These are phyloP conservation scores for Metschnikowia continentalis DNA, from an alignment of 805 yeast species.

Conservation along the genomic window DNA sequence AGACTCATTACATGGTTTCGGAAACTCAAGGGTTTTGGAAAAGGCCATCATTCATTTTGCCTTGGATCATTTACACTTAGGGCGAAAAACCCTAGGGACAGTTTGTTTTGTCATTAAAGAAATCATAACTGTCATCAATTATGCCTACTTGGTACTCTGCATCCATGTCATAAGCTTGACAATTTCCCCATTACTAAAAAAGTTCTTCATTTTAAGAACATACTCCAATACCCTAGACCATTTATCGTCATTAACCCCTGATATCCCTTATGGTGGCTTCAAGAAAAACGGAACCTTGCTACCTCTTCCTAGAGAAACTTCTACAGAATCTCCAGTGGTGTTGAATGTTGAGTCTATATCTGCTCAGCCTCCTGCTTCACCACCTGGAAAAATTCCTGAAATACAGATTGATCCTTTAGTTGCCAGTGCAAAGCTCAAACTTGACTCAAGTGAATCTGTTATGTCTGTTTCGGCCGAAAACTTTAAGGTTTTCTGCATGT, in stretches of 20 bases:
- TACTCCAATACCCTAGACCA: constrained; percentile 22
- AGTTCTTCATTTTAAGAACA: constrained; percentile 16
- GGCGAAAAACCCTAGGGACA: constrained; percentile 3
- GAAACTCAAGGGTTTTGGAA: background rate
- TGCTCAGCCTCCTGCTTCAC: background rate
- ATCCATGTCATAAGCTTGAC: constrained; percentile 25
- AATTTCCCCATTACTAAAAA: constrained; percentile 16
- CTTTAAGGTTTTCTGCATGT: constrained; percentile 25
- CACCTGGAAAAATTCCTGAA: constrained; percentile 3
- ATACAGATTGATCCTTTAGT: constrained; percentile 5
- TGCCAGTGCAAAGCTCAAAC: background rate
- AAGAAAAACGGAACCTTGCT: constrained; percentile 9
- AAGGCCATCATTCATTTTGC: background rate
- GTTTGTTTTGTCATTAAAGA: constrained; percentile 13
- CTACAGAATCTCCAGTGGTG: constrained; percentile 13
- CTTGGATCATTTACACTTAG: constrained; percentile 5
- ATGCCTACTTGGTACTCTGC: constrained; percentile 22
- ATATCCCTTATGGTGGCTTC: constrained; percentile 18
- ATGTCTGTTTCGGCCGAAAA: constrained; percentile 21
- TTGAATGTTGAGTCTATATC: constrained; percentile 14
- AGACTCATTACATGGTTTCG: background rate
- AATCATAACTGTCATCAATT: constrained; percentile 12
- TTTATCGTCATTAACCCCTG: constrained; percentile 20
- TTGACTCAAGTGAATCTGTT: constrained; percentile 3
- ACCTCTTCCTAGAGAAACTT: constrained; percentile 8